These are phyloP conservation scores for Coemansia guatemalensis DNA, from an alignment of 192 early-diverging fungal species.

Conservation along the genomic window DNA sequence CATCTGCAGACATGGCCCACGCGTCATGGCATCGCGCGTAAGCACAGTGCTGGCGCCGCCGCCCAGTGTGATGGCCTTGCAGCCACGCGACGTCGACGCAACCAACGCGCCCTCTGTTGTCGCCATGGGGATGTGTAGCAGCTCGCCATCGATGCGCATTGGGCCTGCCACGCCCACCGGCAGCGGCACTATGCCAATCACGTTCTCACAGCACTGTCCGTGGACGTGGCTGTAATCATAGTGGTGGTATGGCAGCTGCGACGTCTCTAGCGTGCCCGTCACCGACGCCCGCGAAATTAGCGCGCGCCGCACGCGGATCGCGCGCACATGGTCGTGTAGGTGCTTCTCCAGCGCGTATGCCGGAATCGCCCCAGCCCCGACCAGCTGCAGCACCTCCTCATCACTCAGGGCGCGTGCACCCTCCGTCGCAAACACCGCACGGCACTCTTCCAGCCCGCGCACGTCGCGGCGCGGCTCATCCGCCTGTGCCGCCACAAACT, in stretches of 20 bases:
- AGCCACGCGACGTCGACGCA: constrained; percentile 89
- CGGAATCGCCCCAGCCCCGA: constrained; percentile 69
- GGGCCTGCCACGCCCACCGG: constrained; percentile 94
- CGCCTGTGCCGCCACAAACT: constrained; percentile 16
- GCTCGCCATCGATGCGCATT: constrained; percentile 75
- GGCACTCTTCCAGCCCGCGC: constrained; percentile 50
- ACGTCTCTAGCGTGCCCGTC: constrained; percentile 64
- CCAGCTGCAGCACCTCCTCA: constrained; percentile 75
- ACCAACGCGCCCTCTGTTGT: constrained; percentile 92
- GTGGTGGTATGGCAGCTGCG: constrained; percentile 73
- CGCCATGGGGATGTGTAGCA: constrained; percentile 89
- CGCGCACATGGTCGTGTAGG: constrained; percentile 74
- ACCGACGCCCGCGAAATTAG: constrained; percentile 68
- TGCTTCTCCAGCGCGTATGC: constrained; percentile 89
- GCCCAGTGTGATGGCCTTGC: constrained; percentile 88
- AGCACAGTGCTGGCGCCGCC: constrained; percentile 82
- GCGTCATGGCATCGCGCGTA: constrained; percentile 85
- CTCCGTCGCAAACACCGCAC: constrained; percentile 29
- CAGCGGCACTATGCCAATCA: constrained; percentile 89
- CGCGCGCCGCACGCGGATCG: constrained; percentile 78
- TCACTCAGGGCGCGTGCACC: constrained; percentile 59
- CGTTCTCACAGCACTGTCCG: constrained; percentile 95
- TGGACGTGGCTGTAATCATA: constrained; percentile 89
- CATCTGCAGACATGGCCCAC: constrained; percentile 90
- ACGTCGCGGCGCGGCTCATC: not conserved